Percentiles rank a stretch among this genome's conserved stretches.
Evolutionary conservation across 2,329 filamentous ascomycete species (phyloP).

Genomic region (Hypoxylon sp.): DNA sequence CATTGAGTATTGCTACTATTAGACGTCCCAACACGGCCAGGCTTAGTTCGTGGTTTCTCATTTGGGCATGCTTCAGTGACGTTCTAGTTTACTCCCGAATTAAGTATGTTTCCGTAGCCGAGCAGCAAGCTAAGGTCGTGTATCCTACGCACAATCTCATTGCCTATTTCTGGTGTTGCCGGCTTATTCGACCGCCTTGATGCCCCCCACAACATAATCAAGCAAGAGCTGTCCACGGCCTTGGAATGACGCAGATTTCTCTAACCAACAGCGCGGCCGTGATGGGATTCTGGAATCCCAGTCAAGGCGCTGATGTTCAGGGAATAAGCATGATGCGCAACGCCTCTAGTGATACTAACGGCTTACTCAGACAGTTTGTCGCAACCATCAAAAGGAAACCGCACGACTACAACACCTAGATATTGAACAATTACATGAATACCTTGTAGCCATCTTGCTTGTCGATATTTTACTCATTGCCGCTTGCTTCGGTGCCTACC

Average conservation of each 20-base stretch:
- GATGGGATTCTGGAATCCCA: not conserved
- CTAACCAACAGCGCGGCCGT: not conserved
- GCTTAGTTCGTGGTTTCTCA: not conserved
- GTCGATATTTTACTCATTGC: not conserved
- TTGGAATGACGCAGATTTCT: not conserved
- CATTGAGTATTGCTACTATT: not conserved
- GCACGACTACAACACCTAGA: not conserved
- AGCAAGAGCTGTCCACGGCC: not conserved
- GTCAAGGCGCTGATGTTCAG: not conserved
- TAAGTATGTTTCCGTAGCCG: not conserved
- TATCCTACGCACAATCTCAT: not conserved
- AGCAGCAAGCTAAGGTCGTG: not conserved
- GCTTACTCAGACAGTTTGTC: not conserved
- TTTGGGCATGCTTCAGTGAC: not conserved
- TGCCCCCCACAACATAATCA: not conserved
- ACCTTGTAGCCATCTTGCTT: not conserved
- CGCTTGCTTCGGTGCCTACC: not conserved
- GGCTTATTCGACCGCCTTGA: not conserved
- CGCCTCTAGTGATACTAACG: not conserved
- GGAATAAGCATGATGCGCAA: not conserved
- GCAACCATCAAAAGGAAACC: not conserved
- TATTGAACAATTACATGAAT: not conserved
- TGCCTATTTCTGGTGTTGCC: not conserved
- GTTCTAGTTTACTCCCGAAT: not conserved
- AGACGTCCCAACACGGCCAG: not conserved